Base-by-base conservation (phyloP, 345 rosid genomes). In the Bruguiera gymnorhiza region DNA sequence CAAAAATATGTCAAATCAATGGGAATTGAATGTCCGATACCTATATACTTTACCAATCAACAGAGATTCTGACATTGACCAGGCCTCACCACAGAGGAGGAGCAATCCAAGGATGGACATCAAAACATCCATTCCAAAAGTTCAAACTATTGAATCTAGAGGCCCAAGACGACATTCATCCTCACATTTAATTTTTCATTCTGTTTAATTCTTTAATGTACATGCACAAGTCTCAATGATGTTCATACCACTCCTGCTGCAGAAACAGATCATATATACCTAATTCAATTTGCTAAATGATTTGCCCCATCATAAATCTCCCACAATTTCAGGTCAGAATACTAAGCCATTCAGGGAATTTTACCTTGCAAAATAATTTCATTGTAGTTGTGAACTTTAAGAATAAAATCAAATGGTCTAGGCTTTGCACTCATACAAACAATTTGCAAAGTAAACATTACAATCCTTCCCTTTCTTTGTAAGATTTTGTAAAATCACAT, bases 401-500 rank as follows among this genome's bases (percentile, higher is more conserved):
- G 13, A 37, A 37, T 8, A 11, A 37, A 37, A 37, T 37, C 46
- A 9, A 37, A 9, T 37, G 46, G 13, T 9, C 46, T 37, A 37
- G 46, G 9, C 2, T 37, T 10, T 37, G 46, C 46, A 9, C 46
- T n/a, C 26, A 55, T 5, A 55, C 13, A 13, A 55, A 13, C 59
- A 55, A 55, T 55, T 55, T 21, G 59, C 59, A n/a, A 55, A 2
- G 26, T 55, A 26, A 55, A 26, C 1, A 23, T 37, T 37, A 13
- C 59, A 7, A 13, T 1, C 97, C 87, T 79, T 82, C 76, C 73
- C 84, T 69, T 88, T 88, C 82, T 86, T 83, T 54, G 88, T 67
- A 74, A 94, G 97, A 83, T 83, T 89, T 69, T 64, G 83, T 87
- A 94, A 70, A 79, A 91, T 79, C 74, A 83, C 70, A 37, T 82